Percentiles rank a stretch among this genome's conserved stretches.
Evolutionary conservation across 208 protist genomes (phyloP).

Genomic region (Leishmania major): DNA sequence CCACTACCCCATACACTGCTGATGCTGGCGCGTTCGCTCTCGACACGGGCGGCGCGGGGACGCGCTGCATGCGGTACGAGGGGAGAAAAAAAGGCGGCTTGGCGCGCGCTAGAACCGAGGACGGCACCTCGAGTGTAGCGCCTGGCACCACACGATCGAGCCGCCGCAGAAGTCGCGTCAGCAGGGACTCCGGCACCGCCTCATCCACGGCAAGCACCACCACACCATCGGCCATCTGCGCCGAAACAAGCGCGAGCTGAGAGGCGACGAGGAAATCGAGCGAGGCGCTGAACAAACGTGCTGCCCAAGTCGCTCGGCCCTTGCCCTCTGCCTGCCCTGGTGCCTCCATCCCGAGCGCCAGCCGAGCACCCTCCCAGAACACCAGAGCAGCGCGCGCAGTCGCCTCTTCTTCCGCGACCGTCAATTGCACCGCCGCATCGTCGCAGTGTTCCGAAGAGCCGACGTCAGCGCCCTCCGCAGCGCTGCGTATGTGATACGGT

Average conservation of each 20-base stretch:
- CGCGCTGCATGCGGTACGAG: slow-evolving; percentile 20
- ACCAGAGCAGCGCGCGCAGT: slow-evolving; percentile 29
- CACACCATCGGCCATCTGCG: slow-evolving; percentile 34
- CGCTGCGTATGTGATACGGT: background rate
- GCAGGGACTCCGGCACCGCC: slow-evolving; percentile 7
- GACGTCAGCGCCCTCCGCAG: background rate
- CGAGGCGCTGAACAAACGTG: slow-evolving; percentile 32
- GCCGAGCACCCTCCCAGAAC: slow-evolving; percentile 37
- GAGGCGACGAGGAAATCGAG: slow-evolving; percentile 46
- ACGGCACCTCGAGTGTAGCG: slow-evolving; percentile 21
- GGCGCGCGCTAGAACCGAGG: slow-evolving; percentile 11
- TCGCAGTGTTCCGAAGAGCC: background rate
- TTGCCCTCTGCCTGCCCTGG: background rate
- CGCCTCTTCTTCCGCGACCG: slow-evolving; percentile 26
- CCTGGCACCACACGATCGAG: slow-evolving; percentile 11
- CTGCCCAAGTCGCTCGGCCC: background rate
- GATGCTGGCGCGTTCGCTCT: background rate
- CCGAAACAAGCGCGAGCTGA: slow-evolving; percentile 42
- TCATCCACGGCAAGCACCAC: slow-evolving; percentile 45
- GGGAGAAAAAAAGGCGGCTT: slow-evolving; percentile 40
- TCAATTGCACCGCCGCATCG: background rate
- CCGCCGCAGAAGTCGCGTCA: slow-evolving; percentile 24
- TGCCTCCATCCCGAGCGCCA: slow-evolving; percentile 24
- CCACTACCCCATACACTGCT: background rate
- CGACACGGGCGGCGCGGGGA: background rate